A percentile compares a stretch with the other conserved stretches of the same genome.
Evolutionary conservation across 2,329 filamentous ascomycete genomes (phyloP).

Genomic region (Verticillium albo-atrum): DNA sequence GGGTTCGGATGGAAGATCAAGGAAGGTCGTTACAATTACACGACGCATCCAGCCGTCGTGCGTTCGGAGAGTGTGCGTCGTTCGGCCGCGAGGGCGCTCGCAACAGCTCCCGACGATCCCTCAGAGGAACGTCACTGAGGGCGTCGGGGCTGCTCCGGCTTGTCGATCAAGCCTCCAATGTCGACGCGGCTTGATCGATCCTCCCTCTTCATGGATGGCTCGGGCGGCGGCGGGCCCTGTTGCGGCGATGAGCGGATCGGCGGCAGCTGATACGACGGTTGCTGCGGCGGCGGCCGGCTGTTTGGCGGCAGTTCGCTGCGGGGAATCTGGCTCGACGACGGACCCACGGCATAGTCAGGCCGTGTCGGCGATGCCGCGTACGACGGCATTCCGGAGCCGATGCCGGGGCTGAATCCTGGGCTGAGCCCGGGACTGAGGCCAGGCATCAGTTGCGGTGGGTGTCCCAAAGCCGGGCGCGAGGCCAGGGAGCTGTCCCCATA

Average conservation of each 20-base stretch:
- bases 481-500: constrained; percentile 28
- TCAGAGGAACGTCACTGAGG: constrained; percentile 15
- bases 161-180: constrained; percentile 59
- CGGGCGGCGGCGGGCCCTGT: constrained; percentile 13
- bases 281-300: constrained; percentile 21
- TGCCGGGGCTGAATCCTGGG: constrained; percentile 29
- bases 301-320: constrained; percentile 43
- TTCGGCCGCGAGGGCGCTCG: neutral
- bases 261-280: constrained; percentile 39
- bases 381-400: constrained; percentile 36
- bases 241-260: constrained; percentile 40
- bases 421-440: constrained; percentile 37
- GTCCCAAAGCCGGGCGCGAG: constrained; percentile 22
- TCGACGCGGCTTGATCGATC: constrained; percentile 52
- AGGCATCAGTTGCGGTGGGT: constrained; percentile 26
- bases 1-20: neutral
- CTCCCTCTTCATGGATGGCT: constrained; percentile 34
- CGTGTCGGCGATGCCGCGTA: constrained; percentile 42
- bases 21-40: neutral
- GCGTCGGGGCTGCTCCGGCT: constrained; percentile 35
- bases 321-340: constrained; percentile 47
- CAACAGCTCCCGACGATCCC: neutral
- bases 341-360: constrained; percentile 37
- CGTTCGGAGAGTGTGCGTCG: neutral
- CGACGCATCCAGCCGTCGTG: neutral